Base-by-base conservation (phyloP, 2,329 filamentous ascomycete species). In the Pseudofabraea citricarpa region DNA sequence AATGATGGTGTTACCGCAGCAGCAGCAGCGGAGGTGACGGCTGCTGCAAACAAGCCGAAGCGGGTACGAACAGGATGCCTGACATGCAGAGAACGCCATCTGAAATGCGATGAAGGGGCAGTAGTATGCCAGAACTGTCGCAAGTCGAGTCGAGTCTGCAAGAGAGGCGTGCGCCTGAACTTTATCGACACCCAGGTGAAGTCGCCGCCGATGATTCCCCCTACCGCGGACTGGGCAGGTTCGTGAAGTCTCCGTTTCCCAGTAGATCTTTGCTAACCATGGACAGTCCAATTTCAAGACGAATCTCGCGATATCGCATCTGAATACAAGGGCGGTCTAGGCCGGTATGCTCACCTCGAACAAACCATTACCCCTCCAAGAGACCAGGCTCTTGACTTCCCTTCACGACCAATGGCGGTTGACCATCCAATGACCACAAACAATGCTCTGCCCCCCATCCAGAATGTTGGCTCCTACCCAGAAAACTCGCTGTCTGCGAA, bases 301-400 rank as follows among this genome's bases (percentile, higher is more conserved):
- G 90, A 97, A 61, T 96, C 90, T 18, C 78, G 90, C 22, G 76
- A 86, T 36, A 94, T 96, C 62, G 91, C 91, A 6, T 91, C 87
- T 1, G 90, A 95, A 61, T 97, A 97, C 62, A 74, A 79, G 41
- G 90, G 88, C 4, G 91, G 91, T 0, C 67, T 83, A 19, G 77
- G 80, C 51, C 81, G 80, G 49, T 96, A 96, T 64, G 74, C 81
- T 19, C 71, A 71, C 5, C 61, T 79, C 22, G 71, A 71, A 43
- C 66, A 66, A 39, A 53, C 49, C 5, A 51, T 55, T 24, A 61
- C 59, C 4, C 59, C 59, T 46, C 58, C 57, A 27, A 48, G 47
- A 40, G 58, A 61, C 16, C 40, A 43, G n/a, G 36, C 36, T 5
- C 21, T 47, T 6, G 56, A 60, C 38, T 59, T 54, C 40, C 47